These are phyloP conservation scores for Colletotrichum incanum DNA, from an alignment of 2,329 filamentous ascomycete species.

Conservation along the genomic window DNA sequence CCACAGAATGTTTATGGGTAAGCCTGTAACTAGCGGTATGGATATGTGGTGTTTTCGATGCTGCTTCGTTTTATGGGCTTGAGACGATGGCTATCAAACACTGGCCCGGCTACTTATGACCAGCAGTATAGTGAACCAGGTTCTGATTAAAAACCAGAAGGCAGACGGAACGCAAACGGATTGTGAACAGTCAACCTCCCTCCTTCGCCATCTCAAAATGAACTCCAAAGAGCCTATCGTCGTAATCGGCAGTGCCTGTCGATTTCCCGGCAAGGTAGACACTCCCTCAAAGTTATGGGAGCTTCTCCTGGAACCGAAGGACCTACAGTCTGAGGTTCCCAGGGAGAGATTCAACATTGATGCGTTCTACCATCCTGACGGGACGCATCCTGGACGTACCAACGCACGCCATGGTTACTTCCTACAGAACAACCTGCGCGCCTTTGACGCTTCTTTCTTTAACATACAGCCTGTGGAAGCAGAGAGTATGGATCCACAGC, in stretches of 20 bases:
- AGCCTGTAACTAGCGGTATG: no score
- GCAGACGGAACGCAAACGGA: no score
- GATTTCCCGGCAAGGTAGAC: conserved; percentile 45
- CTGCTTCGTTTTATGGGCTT: no score
- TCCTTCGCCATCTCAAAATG: no score
- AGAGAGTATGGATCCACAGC: conserved; percentile 53
- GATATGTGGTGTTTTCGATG: no score
- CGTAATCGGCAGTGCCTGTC: conserved; percentile 46
- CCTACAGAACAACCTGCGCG: conserved; percentile 41
- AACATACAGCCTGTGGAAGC: conserved; percentile 49
- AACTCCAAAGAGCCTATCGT: conserved; percentile 44
- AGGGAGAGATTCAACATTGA: conserved; percentile 26
- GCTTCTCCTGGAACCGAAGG: conserved; percentile 38
- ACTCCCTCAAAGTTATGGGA: conserved; percentile 46
- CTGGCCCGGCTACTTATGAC: no score
- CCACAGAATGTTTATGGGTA: no score
- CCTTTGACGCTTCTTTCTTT: conserved; percentile 51
- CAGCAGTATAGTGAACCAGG: no score
- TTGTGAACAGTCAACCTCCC: no score
- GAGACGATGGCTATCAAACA: no score
- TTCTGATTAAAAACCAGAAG: no score
- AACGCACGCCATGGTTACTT: conserved; percentile 46
- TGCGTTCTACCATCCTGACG: conserved; percentile 19
- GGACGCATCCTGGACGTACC: conserved; percentile 38
- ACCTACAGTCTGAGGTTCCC: conserved; percentile 17